Conservation (phyloP, 2,329 filamentous ascomycete genomes). For the Curvularia sp. region DNA sequence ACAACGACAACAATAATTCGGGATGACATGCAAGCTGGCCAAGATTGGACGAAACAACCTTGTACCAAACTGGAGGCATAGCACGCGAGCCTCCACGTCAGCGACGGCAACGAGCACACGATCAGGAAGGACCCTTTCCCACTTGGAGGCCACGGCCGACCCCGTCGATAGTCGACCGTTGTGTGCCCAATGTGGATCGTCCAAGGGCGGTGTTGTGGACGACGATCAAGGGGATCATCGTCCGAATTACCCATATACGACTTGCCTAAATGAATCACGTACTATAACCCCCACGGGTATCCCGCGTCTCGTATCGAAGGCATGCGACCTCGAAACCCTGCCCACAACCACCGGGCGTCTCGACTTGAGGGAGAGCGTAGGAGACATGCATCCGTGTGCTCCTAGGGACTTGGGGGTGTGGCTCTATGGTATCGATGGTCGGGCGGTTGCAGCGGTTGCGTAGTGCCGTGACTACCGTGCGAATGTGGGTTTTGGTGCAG, state of each 20-base stretch:
- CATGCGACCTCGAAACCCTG: slow-evolving; percentile 19
- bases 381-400: slow-evolving; percentile 13
- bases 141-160: slow-evolving; percentile 18
- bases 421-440: slow-evolving; percentile 4
- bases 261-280: slow-evolving; percentile 40
- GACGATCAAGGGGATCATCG: slow-evolving; percentile 12
- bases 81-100: slow-evolving; percentile 30
- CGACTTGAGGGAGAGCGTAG: slow-evolving; percentile 11
- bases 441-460: slow-evolving; percentile 22
- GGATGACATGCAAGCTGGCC: slow-evolving; percentile 18
- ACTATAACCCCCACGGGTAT: slow-evolving; percentile 34
- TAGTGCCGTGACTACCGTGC: slow-evolving; percentile 10
- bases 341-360: slow-evolving; percentile 16
- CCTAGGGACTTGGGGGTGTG: slow-evolving; percentile 9
- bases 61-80: slow-evolving; percentile 12
- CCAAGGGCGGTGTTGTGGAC: slow-evolving; percentile 11
- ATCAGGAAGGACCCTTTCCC: slow-evolving; percentile 30
- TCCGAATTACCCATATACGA: slow-evolving; percentile 27
- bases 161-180: slow-evolving; percentile 20
- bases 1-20: slow-evolving; percentile 5
- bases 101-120: slow-evolving; percentile 29
- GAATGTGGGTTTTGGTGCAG: slow-evolving; percentile 11
- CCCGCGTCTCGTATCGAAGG: slow-evolving; percentile 29
- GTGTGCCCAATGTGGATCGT: slow-evolving; percentile 27
- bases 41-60: slow-evolving; percentile 16